Conservation (phyloP, 2,329 filamentous ascomycete species). For the Fusarium sarcochroum region DNA sequence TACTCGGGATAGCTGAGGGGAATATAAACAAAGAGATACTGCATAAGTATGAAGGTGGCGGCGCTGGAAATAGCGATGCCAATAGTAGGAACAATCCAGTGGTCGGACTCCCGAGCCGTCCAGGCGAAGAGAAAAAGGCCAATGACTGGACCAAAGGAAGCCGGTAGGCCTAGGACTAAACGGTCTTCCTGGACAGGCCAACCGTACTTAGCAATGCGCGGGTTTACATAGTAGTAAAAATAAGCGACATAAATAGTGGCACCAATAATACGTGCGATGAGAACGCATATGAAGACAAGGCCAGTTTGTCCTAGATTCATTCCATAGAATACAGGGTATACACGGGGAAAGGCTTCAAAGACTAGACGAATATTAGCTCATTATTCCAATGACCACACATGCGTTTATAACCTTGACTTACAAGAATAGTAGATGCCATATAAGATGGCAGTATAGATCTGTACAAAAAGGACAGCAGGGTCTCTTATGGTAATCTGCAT, state of each 20-base stretch:
- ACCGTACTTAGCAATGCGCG: constrained; percentile 61
- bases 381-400: too few relatives aligned
- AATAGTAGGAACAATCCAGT: constrained; percentile 68
- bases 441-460: constrained; percentile 71
- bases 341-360: constrained; percentile 75
- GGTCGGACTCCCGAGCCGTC: constrained; percentile 64
- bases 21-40: too few relatives aligned
- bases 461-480: constrained; percentile 72
- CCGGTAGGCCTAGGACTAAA: constrained; percentile 67
- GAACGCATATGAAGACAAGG: constrained; percentile 71
- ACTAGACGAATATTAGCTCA: too few relatives aligned
- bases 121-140: constrained; percentile 73
- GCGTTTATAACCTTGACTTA: too few relatives aligned
- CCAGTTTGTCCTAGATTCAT: constrained; percentile 71
- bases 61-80: constrained; percentile 69
- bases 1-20: too few relatives aligned
- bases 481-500: constrained; percentile 71
- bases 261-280: constrained; percentile 67
- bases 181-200: constrained; percentile 67
- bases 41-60: too few relatives aligned
- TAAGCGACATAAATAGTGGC: constrained; percentile 65
- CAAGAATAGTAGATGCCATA: constrained; percentile 73
- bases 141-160: constrained; percentile 66
- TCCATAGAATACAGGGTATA: constrained; percentile 70
- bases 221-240: too few relatives aligned